Evolutionary conservation across 768 basidiomycete species (phyloP), one percentile per base, ranked within the genome.

Genomic region (Auriscalpium microsporum): DNA sequence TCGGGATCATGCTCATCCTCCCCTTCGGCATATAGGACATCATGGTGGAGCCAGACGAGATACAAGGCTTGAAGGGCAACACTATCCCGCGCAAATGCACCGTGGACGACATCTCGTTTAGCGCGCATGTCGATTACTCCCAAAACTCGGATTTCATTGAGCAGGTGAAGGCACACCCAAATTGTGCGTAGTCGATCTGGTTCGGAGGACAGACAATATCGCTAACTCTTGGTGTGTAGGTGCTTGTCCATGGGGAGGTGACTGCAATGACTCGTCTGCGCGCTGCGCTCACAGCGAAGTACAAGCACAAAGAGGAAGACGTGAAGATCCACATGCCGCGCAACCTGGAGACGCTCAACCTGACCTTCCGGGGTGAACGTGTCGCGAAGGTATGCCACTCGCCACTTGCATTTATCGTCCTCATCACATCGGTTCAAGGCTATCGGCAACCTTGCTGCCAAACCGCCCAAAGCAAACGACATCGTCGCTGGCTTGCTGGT

Each of bases 111-210:
- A 95, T 99, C 62, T 97, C 95, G 4, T 98, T 99, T 73, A 90
- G 91, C 55, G 96, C 96, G 0, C 96, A 99, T 67, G 96, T 99
- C 58, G 96, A 99, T 67, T 96, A 90, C 64, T 82, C 90, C n/a
- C 96, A 98, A 69, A 99, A 99, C 68, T 87, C 92, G 6, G 91
- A 94, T 65, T 99, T 96, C 69, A 98, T 99, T 62, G 93, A 97
- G 64, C 77, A 82, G 54, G 87, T 98, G 62, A 91, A 87, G 62
- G 91, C 94, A 8, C 91, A n/a, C 92, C 62, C 93, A 94, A 74
- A 87, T 94, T 50, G 93, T 92, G 67, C 67, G 84, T 77, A 11
- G 28, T 28, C 28, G 28, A 4, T 28, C 5, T 28, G 28, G 28
- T 28, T 28, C 28, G 28, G 28, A 28, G 28, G 28, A 28, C 28